Conservation (phyloP, 352 stramenopile species). For the Globisporangium apiculatum region DNA sequence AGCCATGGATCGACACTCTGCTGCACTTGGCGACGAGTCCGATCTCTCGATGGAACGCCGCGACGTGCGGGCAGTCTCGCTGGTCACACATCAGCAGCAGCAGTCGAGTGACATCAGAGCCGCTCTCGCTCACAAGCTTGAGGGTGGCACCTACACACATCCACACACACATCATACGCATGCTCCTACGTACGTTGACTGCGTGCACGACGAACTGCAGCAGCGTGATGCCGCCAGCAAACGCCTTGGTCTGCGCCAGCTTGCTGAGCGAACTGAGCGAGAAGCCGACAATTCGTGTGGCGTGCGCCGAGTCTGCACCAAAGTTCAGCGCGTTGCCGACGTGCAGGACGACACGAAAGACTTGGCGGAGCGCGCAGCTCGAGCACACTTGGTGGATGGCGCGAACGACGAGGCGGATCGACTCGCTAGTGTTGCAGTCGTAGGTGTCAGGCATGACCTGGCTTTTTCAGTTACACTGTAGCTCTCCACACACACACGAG, state of each 20-base stretch:
- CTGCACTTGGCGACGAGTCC: constrained; percentile 53
- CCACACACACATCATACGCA: neutral
- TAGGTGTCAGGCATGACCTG: no score
- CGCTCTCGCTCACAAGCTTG: no score
- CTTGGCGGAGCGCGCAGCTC: constrained; percentile 48
- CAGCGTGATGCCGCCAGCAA: constrained; percentile 61
- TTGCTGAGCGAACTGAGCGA: constrained; percentile 72
- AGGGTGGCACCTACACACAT: neutral
- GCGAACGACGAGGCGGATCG: constrained; percentile 58
- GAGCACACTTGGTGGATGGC: constrained; percentile 66
- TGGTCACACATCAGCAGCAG: constrained; percentile 13
- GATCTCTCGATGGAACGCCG: constrained; percentile 54
- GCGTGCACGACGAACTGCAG: constrained; percentile 77
- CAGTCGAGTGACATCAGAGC: neutral
- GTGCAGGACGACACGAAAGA: constrained; percentile 67
- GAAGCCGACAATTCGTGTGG: constrained; percentile 40
- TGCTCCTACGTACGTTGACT: constrained; percentile 32
- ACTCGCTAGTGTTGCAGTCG: constrained; percentile 19
- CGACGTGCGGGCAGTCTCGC: constrained; percentile 57
- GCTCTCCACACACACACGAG: no score
- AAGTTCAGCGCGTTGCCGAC: constrained; percentile 75
- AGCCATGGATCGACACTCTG: constrained; percentile 51
- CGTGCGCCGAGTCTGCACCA: constrained; percentile 12
- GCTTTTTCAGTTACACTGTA: no score
- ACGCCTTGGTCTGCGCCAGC: constrained; percentile 77